Base-by-base conservation (phyloP, 768 basidiomycete species). In the Auricularia cornea region DNA sequence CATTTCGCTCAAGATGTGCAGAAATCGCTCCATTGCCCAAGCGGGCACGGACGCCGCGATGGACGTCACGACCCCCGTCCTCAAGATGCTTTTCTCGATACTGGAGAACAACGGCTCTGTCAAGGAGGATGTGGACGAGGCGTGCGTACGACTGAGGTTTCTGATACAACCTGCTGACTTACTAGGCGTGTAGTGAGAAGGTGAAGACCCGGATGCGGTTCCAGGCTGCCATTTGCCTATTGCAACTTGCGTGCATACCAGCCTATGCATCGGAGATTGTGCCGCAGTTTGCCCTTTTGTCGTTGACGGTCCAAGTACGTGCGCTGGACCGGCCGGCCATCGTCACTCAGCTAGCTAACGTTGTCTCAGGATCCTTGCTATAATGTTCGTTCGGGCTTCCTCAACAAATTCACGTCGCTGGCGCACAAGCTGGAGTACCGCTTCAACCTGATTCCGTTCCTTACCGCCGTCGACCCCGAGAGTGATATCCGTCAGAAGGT, bases 401-500 rank as follows among this genome's bases (percentile, higher is more conserved):
- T 98, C 60, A 81, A 77, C 29, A 97, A 97, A 73, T 77, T 94
- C 2, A 74, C 89, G 12, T 70, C 78, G 11, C 76, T 91, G 29
- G 71, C 76, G 3, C 81, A 85, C 38, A 87, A 88, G 73, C 75
- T 94, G 2, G 80, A 85, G 18, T 73, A 87, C 1, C 81, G 84
- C 23, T 95, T 88, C 76, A 92, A 94, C 70, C 78, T 90, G 54
- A 83, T 97, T 63, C 88, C 91, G 4, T 94, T 97, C 77, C 76
- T 99, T 54, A 87, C 90, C 0, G 88, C 94, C 1, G 88, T 92
- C 68, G 97, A 99, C 73, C 95, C 95, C 0, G 96, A 98, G 65
- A 72, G 73, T 28, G 95, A 98, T 64, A 81, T 94, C 31, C 86
- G 84, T 67, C 74, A 72, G 30, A 79, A 84, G 75, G 94, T 90